Evolutionary conservation across 257 asterid species (phyloP).

Genomic region (Ilex aquifolium): DNA sequence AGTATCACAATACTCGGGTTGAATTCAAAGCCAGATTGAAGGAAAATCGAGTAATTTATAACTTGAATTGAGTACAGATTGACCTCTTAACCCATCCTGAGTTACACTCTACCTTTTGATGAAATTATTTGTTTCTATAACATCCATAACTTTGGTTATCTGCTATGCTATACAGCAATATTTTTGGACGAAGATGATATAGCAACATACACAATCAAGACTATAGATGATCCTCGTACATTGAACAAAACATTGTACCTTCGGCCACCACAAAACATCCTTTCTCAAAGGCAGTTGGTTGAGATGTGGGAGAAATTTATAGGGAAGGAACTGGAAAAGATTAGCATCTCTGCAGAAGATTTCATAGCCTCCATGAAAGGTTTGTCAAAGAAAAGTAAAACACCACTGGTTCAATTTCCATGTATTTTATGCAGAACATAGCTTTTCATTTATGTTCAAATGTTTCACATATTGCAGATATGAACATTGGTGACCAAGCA

Average conservation of each 20-base stretch:
- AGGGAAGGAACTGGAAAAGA: conserved; percentile 22
- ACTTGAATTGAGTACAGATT: no score
- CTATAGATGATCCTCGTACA: conserved; percentile 34
- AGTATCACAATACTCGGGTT: not conserved
- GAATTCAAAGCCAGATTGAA: no score
- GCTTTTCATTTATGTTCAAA: not conserved
- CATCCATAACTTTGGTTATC: no score
- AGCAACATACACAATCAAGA: conserved; percentile 29
- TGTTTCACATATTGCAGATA: not conserved
- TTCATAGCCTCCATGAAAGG: conserved; percentile 21
- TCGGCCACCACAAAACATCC: conserved; percentile 31
- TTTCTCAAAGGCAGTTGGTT: conserved; percentile 26
- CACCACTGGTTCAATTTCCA: no score
- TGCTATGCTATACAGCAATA: conserved; percentile 11
- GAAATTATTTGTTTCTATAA: no score
- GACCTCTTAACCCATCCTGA: no score
- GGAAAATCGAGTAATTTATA: no score
- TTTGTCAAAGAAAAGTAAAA: not conserved
- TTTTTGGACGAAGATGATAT: conserved; percentile 30
- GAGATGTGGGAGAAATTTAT: conserved; percentile 28
- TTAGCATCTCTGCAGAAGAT: conserved; percentile 17
- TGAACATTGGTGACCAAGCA: conserved; percentile 24
- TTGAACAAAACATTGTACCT: conserved; percentile 31
- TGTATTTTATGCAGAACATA: no score
- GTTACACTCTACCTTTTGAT: no score